Percentiles rank a stretch among this genome's conserved stretches.
Conservation (phyloP, 2,329 filamentous ascomycete genomes). For the Talaromyces sp. region DNA sequence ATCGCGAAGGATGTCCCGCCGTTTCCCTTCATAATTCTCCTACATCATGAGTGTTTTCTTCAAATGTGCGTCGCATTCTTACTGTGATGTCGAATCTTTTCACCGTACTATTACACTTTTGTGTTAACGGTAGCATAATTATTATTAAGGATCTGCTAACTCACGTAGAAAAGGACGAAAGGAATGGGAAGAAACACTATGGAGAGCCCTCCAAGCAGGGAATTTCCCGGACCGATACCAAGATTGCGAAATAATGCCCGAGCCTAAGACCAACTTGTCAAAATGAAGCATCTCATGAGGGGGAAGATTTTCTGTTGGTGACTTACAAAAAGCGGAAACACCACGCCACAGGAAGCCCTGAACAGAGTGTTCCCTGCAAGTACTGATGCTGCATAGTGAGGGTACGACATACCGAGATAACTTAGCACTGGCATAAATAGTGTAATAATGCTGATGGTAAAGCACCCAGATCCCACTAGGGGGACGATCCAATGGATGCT, state of each 20-base stretch:
- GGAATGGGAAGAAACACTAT: constrained; percentile 4
- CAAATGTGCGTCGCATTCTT: constrained; percentile 4
- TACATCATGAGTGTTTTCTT: no score
- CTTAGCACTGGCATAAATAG: constrained; percentile 36
- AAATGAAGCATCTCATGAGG: constrained; percentile 28
- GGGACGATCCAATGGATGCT: constrained; percentile 40
- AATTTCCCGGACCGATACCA: constrained; percentile 7
- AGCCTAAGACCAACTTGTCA: background rate
- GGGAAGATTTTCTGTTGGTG: constrained; percentile 41
- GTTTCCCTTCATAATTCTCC: no score
- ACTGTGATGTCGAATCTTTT: background rate
- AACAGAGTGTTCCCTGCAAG: constrained; percentile 34
- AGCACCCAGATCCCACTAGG: constrained; percentile 30
- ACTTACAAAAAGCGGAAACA: constrained; percentile 36
- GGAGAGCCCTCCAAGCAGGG: constrained; percentile 2
- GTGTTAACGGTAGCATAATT: background rate
- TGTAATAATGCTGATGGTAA: constrained; percentile 34
- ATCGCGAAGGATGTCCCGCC: no score
- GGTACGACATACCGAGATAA: constrained; percentile 33
- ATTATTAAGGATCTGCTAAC: background rate
- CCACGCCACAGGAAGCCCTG: constrained; percentile 31
- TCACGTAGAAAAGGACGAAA: constrained; percentile 10
- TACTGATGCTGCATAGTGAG: constrained; percentile 27
- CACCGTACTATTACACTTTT: background rate
- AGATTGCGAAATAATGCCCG: constrained; percentile 7